Conservation (phyloP, 768 basidiomycete genomes). For the Russula dissimulans region DNA sequence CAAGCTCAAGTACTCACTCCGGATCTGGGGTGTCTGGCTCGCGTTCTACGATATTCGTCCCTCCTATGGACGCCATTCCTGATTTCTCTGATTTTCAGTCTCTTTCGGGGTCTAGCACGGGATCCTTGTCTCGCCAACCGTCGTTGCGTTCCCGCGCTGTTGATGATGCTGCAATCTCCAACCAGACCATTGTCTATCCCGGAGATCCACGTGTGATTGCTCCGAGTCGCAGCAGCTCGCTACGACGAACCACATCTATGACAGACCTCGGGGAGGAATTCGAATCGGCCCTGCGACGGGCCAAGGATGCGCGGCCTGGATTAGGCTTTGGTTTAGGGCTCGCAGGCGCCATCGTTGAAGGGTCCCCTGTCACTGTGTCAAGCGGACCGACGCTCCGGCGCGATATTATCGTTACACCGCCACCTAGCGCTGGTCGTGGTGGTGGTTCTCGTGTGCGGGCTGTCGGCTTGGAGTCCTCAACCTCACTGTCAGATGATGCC, state of each 20-base stretch:
- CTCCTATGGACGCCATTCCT: conserved; percentile 60
- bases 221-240: conserved; percentile 49
- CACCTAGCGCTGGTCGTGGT: conserved; percentile 31
- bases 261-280: conserved; percentile 65
- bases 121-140: conserved; percentile 32
- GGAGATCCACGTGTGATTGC: conserved; percentile 68
- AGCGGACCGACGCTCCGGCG: conserved; percentile 46
- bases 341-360: conserved; percentile 27
- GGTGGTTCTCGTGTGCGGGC: conserved; percentile 24
- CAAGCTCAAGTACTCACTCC: conserved; percentile 33
- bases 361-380: conserved; percentile 63
- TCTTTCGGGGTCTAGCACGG: conserved; percentile 35
- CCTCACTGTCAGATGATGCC: conserved; percentile 35
- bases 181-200: conserved; percentile 58
- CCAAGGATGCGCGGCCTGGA: conserved; percentile 35
- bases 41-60: conserved; percentile 68
- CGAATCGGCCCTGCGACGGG: conserved; percentile 35
- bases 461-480: conserved; percentile 22
- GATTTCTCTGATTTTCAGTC: conserved; percentile 59
- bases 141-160: conserved; percentile 58
- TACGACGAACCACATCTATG: conserved; percentile 62
- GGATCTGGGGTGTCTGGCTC: conserved; percentile 57
- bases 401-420: conserved; percentile 38
- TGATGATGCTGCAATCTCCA: conserved; percentile 63
- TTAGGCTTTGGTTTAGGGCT: conserved; percentile 38